Conservation (phyloP, 2,329 filamentous ascomycete species). For the Epichloe uncinata region DNA sequence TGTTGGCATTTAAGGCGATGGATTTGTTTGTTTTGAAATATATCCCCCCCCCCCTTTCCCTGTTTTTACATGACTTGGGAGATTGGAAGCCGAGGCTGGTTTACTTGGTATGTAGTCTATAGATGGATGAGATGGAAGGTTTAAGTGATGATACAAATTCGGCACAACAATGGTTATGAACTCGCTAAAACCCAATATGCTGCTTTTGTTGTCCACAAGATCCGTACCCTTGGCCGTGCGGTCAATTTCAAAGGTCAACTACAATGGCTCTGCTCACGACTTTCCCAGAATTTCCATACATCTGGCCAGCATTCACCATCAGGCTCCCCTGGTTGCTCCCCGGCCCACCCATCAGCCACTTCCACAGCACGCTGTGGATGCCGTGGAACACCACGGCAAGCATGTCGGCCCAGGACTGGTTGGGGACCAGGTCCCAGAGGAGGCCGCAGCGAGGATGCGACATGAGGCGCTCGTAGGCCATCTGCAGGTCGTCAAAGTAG, state of each 20-base stretch:
- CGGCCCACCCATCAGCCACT: slow-evolving; percentile 42
- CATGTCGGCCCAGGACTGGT: slow-evolving; percentile 33
- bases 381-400: slow-evolving; percentile 31
- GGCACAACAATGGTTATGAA: no score
- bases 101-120: no score
- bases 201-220: not conserved
- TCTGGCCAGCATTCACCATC: slow-evolving; percentile 45
- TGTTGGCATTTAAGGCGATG: no score
- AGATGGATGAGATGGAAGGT: no score
- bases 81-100: no score
- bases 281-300: slow-evolving; percentile 38
- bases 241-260: slow-evolving; percentile 17
- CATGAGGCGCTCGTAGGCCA: slow-evolving; percentile 54
- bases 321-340: slow-evolving; percentile 35
- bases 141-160: no score
- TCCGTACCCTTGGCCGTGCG: not conserved
- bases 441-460: slow-evolving; percentile 27
- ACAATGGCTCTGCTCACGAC: slow-evolving; percentile 27
- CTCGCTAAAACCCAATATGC: not conserved
- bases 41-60: no score
- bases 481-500: slow-evolving; percentile 64
- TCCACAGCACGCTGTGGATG: slow-evolving; percentile 35
- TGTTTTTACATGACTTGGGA: no score
- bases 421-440: slow-evolving; percentile 33
- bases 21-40: no score